These are phyloP conservation scores for Penicillium sumatraense DNA, from an alignment of 2,329 filamentous ascomycete species.

Conservation along the genomic window DNA sequence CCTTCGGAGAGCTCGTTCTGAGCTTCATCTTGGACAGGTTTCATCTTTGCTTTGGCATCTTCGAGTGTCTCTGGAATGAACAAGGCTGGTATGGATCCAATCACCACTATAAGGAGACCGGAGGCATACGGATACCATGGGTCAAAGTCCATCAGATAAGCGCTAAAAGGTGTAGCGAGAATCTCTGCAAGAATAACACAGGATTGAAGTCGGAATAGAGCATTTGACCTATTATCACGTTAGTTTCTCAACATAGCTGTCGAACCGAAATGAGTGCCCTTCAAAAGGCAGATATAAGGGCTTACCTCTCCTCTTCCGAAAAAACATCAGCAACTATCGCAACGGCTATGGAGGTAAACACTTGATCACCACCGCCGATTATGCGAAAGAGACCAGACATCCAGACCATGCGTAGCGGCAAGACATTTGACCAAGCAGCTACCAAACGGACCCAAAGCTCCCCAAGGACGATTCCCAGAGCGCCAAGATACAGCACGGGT, in stretches of 20 bases:
- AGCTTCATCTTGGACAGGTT: background rate
- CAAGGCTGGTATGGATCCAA: slow-evolving; percentile 11
- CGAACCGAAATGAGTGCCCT: background rate
- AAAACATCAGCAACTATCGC: slow-evolving; percentile 34
- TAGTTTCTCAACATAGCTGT: background rate
- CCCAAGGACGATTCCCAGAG: slow-evolving; percentile 24
- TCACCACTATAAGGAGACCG: slow-evolving; percentile 13
- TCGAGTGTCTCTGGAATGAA: slow-evolving; percentile 30
- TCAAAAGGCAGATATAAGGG: background rate
- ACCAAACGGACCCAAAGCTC: slow-evolving; percentile 34
- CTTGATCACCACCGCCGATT: slow-evolving; percentile 33
- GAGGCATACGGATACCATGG: slow-evolving; percentile 29
- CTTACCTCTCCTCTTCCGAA: slow-evolving; percentile 34
- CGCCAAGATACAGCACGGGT: slow-evolving; percentile 28
- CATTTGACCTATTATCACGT: slow-evolving; percentile 22
- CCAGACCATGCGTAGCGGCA: slow-evolving; percentile 36
- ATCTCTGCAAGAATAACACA: slow-evolving; percentile 29
- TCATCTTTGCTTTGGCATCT: slow-evolving; percentile 17
- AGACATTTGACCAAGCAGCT: slow-evolving; percentile 22
- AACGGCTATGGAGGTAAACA: slow-evolving; percentile 23
- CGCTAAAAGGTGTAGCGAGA: slow-evolving; percentile 32
- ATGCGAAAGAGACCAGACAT: slow-evolving; percentile 25
- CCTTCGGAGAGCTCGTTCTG: background rate
- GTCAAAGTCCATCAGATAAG: slow-evolving; percentile 30
- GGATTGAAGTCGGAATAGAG: slow-evolving; percentile 28